phyloP scores from a whole-genome alignment of 495 filamentous ascomycete species.

The Pyrenula aspistea region DNA sequence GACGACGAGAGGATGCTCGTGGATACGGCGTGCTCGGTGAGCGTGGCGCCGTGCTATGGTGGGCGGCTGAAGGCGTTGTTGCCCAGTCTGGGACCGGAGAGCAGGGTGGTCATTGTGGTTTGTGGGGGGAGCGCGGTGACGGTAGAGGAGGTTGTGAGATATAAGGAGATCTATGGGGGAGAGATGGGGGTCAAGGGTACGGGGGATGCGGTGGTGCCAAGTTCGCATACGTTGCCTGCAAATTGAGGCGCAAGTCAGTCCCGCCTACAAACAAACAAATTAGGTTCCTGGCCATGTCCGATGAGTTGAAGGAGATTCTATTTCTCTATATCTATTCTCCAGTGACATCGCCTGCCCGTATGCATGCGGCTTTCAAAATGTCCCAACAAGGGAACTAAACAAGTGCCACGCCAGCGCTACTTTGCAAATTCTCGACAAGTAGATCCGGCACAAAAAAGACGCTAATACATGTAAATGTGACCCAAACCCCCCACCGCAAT shows the following conservation, averaged over 20 bases:
- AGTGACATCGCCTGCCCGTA: too few relatives aligned
- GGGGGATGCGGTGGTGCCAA: constrained; percentile 1
- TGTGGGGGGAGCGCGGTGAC: constrained; percentile 77
- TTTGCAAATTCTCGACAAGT: too few relatives aligned
- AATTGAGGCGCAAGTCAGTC: too few relatives aligned
- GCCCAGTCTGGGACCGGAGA: constrained; percentile 38
- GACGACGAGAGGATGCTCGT: constrained; percentile 75
- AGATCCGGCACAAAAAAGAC: background rate
- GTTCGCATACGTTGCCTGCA: background rate
- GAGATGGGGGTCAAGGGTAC: constrained; percentile 4
- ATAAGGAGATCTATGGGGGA: constrained; percentile 40
- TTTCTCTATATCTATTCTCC: too few relatives aligned
- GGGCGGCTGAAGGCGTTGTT: constrained; percentile 51
- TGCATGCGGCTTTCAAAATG: too few relatives aligned
- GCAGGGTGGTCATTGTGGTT: constrained; percentile 72
- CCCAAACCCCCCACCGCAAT: background rate
- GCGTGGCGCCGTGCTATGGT: constrained; percentile 50
- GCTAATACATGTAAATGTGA: background rate
- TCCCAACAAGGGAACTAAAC: too few relatives aligned
- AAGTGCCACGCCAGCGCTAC: too few relatives aligned
- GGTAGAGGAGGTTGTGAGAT: constrained; percentile 51
- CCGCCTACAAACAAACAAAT: too few relatives aligned
- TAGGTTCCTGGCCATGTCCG: too few relatives aligned
- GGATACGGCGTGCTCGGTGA: constrained; percentile 76
- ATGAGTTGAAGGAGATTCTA: too few relatives aligned